Percentiles rank a stretch among this genome's conserved stretches.
Conservation (phyloP, 768 basidiomycete species). For the Trametes gibbosa region DNA sequence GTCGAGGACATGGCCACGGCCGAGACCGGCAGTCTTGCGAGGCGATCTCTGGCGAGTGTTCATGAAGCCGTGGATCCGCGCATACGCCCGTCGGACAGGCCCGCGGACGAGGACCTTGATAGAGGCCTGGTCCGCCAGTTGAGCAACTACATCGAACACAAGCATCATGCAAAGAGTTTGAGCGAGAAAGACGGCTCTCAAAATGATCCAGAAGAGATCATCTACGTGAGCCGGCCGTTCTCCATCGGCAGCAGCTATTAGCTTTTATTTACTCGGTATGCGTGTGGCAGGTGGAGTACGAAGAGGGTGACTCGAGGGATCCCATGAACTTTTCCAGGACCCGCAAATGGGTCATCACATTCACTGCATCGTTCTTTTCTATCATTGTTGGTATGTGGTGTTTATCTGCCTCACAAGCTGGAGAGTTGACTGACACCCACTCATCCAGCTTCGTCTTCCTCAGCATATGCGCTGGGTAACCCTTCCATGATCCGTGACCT, state of each 20-base stretch:
- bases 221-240: conserved; percentile 20
- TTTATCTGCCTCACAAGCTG: background rate
- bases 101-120: conserved; percentile 34
- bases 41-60: conserved; percentile 17
- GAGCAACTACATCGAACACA: conserved; percentile 30
- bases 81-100: conserved; percentile 31
- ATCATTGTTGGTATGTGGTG: conserved; percentile 41
- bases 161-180: conserved; percentile 11
- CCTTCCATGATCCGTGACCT: conserved; percentile 51
- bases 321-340: conserved; percentile 31
- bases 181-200: conserved; percentile 3
- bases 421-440: background rate
- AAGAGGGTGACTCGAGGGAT: conserved; percentile 31
- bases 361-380: conserved; percentile 47
- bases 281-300: conserved; percentile 33
- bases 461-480: conserved; percentile 55
- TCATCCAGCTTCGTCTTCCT: conserved; percentile 45
- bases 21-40: conserved; percentile 14
- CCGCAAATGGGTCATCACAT: conserved; percentile 41
- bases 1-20: background rate
- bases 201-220: conserved; percentile 13
- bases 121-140: conserved; percentile 33
- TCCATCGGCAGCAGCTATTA: too few species aligned
- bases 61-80: conserved; percentile 39
- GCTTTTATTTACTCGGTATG: background rate